These are phyloP conservation scores for Leishmania braziliensis DNA, from an alignment of 208 protist genomes.

Conservation along the genomic window DNA sequence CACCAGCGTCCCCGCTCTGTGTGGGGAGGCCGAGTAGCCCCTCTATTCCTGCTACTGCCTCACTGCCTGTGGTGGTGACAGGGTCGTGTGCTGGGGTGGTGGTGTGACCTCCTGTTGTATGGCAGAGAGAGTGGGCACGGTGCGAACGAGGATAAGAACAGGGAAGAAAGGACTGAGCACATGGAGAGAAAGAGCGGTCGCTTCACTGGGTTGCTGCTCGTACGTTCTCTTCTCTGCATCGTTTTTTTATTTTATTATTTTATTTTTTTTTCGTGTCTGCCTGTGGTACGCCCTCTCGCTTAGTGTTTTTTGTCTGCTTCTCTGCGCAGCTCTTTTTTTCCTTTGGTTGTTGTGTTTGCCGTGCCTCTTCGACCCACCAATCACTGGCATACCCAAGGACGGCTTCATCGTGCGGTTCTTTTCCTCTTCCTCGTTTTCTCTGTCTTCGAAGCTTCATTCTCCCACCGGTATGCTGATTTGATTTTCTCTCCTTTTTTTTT, in stretches of 20 bases:
- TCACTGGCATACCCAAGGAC: background rate
- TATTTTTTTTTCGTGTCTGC: conserved; percentile 1
- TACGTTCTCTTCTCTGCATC: background rate
- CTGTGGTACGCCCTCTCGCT: background rate
- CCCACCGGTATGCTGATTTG: background rate
- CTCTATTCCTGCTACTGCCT: too few species aligned
- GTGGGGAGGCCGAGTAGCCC: too few species aligned
- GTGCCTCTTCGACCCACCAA: background rate
- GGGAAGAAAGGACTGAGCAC: background rate
- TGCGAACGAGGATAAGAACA: too few species aligned
- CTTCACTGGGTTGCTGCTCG: background rate
- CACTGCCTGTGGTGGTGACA: too few species aligned
- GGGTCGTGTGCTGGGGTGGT: too few species aligned
- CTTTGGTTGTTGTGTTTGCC: background rate
- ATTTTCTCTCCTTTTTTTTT: conserved; percentile 9
- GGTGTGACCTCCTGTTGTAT: too few species aligned
- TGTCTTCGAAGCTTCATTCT: too few species aligned
- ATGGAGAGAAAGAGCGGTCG: background rate
- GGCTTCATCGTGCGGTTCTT: background rate
- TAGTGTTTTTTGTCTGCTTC: background rate
- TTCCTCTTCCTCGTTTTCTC: background rate
- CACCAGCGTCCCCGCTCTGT: too few species aligned
- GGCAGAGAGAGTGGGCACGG: too few species aligned
- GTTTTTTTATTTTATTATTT: background rate
- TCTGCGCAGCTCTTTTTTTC: background rate